These are phyloP conservation scores for Phytophthora fragariaefolia DNA, from an alignment of 352 stramenopile species.

Conservation along the genomic window DNA sequence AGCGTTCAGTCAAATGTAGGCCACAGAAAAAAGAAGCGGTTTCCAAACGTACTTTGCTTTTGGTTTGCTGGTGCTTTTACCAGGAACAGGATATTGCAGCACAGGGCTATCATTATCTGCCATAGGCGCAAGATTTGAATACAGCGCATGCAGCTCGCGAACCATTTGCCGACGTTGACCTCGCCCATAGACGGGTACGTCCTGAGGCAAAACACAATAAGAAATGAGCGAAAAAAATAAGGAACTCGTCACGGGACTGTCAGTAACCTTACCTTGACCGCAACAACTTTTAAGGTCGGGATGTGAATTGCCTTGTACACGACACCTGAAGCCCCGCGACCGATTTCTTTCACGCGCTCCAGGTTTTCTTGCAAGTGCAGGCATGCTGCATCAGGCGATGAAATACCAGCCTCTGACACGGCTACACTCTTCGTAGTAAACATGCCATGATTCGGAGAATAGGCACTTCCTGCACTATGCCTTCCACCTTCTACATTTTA, in stretches of 20 bases:
- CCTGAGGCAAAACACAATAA: conserved; percentile 40
- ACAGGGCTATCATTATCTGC: conserved; percentile 43
- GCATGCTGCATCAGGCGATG: conserved; percentile 76
- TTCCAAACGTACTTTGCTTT: conserved; percentile 49
- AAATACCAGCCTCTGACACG: conserved; percentile 87
- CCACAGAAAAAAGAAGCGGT: not conserved
- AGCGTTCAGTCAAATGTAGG: not conserved
- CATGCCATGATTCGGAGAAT: conserved; percentile 89
- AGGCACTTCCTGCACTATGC: conserved; percentile 80
- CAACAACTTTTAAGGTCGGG: conserved; percentile 89
- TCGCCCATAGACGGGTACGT: conserved; percentile 86
- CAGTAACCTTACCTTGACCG: conserved; percentile 72
- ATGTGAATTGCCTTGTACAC: conserved; percentile 94
- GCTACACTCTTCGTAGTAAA: conserved; percentile 87
- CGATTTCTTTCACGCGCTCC: conserved; percentile 79
- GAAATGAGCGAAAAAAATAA: conserved; percentile 15
- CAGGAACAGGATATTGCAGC: conserved; percentile 19
- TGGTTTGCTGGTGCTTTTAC: conserved; percentile 34
- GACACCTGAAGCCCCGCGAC: conserved; percentile 80
- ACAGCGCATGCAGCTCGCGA: conserved; percentile 88
- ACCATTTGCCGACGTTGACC: conserved; percentile 91
- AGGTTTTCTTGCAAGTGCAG: conserved; percentile 88
- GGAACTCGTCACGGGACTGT: not conserved
- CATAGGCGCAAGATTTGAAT: conserved; percentile 90
- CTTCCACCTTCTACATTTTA: conserved; percentile 48